Conservation (phyloP, 2,329 filamentous ascomycete species). For the Orbilia oligospora region DNA sequence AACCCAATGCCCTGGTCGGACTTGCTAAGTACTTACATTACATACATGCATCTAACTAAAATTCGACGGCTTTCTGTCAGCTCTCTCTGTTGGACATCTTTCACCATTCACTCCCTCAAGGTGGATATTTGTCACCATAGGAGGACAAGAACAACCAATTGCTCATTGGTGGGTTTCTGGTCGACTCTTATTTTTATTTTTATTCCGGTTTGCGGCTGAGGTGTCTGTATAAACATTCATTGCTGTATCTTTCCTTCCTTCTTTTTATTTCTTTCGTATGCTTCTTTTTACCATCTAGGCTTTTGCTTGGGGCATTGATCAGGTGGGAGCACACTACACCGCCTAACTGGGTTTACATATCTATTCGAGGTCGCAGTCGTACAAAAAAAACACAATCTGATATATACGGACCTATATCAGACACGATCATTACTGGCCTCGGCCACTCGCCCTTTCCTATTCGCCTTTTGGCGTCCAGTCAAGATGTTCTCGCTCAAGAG, state of each 20-base stretch:
- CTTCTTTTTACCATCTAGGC: slow-evolving; percentile 9
- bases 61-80: slow-evolving; percentile 16
- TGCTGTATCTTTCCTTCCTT: not conserved
- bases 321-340: slow-evolving; percentile 24
- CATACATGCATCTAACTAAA: slow-evolving; percentile 4
- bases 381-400: slow-evolving; percentile 1
- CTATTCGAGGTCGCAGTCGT: slow-evolving; percentile 7
- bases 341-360: slow-evolving; percentile 8
- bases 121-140: slow-evolving; percentile 33
- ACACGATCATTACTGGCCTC: slow-evolving; percentile 27
- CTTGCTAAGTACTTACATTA: slow-evolving; percentile 9
- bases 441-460: slow-evolving; percentile 17
- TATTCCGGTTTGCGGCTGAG: slow-evolving; percentile 15
- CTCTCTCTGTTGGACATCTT: slow-evolving; percentile 32
- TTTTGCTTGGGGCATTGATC: slow-evolving; percentile 13
- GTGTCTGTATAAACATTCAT: slow-evolving; percentile 30
- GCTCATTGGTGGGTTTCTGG: slow-evolving; percentile 29
- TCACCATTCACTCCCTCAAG: slow-evolving; percentile 30
- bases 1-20: slow-evolving; percentile 13
- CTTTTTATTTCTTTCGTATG: slow-evolving; percentile 10
- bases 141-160: slow-evolving; percentile 3
- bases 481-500: slow-evolving; percentile 57
- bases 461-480: slow-evolving; percentile 38
- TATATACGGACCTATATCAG: slow-evolving; percentile 33
- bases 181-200: slow-evolving; percentile 4